A percentile compares a stretch with the other conserved stretches of the same genome.
These are phyloP conservation scores for Skeletonema tropicum DNA, from an alignment of 108 stramenopile species.

Conservation along the genomic window DNA sequence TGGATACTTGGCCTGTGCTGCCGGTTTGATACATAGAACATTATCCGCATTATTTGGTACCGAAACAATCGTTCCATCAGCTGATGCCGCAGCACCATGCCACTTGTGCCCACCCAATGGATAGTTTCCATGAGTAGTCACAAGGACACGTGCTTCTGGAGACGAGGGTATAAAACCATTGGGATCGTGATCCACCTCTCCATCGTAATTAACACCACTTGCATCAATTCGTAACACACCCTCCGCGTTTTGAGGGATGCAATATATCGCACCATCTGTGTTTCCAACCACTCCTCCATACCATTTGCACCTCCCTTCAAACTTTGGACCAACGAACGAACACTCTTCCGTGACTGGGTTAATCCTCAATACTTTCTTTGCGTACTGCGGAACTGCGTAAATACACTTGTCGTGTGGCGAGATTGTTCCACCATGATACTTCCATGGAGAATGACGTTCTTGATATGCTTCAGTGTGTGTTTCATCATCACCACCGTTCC, in stretches of 20 bases:
- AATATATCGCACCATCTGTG: conserved; percentile 83
- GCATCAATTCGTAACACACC: conserved; percentile 66
- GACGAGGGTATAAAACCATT: not conserved
- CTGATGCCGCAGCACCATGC: conserved; percentile 77
- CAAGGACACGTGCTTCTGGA: conserved; percentile 34
- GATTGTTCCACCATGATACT: conserved; percentile 86
- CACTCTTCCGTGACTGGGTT: conserved; percentile 70
- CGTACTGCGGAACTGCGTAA: conserved; percentile 85
- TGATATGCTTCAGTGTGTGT: conserved; percentile 22
- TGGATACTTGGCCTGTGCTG: conserved; percentile 27
- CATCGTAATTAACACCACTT: conserved; percentile 32
- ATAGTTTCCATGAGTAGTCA: conserved; percentile 72
- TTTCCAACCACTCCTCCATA: conserved; percentile 85
- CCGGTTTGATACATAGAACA: conserved; percentile 73
- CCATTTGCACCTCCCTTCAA: conserved; percentile 85
- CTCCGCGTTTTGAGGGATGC: conserved; percentile 76
- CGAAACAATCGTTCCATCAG: conserved; percentile 74
- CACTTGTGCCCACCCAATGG: conserved; percentile 74
- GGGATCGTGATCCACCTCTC: conserved; percentile 18
- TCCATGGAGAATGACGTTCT: conserved; percentile 68
- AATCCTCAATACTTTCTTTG: conserved; percentile 70
- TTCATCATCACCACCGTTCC: conserved; percentile 29
- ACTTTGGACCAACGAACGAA: conserved; percentile 61
- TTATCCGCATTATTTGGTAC: conserved; percentile 82
- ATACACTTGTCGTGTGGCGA: conserved; percentile 76